A percentile compares a stretch with the other conserved stretches of the same genome.
These are phyloP conservation scores for Cordyceps fumosorosea DNA, from an alignment of 2,329 filamentous ascomycete genomes.

Conservation along the genomic window DNA sequence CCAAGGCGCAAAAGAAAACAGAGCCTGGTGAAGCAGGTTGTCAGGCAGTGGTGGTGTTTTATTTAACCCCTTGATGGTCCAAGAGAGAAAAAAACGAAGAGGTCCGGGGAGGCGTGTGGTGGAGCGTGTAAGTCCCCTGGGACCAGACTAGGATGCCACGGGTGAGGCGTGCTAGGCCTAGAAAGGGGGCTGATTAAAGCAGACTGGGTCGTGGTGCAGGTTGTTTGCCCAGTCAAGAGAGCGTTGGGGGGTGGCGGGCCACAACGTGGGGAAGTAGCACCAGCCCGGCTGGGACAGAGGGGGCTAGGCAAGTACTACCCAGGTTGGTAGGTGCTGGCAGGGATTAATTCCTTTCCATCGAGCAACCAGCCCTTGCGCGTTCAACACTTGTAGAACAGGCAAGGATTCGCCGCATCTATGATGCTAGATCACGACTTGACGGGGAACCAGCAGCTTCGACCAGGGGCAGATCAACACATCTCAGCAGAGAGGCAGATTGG, in stretches of 20 bases:
- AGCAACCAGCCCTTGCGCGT: too few species aligned
- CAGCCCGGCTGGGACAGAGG: background rate
- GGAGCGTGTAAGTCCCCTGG: conserved; percentile 33
- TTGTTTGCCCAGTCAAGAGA: conserved; percentile 15
- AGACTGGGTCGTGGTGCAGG: conserved; percentile 18
- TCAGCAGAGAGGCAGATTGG: background rate
- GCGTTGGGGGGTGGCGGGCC: conserved; percentile 13
- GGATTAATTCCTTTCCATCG: background rate
- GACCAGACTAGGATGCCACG: conserved; percentile 42
- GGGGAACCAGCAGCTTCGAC: background rate
- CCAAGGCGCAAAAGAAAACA: conserved; percentile 30
- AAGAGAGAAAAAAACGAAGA: conserved; percentile 13
- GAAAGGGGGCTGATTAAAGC: conserved; percentile 33
- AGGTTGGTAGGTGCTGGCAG: background rate
- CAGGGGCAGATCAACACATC: conserved; percentile 6
- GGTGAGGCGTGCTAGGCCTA: conserved; percentile 43
- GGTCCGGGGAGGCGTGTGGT: conserved; percentile 34
- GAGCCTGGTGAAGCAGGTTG: conserved; percentile 19
- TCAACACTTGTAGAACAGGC: too few species aligned
- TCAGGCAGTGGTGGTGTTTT: conserved; percentile 42
- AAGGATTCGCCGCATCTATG: background rate
- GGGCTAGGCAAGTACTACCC: conserved; percentile 3
- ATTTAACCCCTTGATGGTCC: conserved; percentile 41
- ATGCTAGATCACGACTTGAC: background rate
- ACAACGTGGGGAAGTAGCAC: conserved; percentile 16